phyloP scores from a whole-genome alignment of 192 early-diverging fungal genomes.

The Geranomyces variabilis region DNA sequence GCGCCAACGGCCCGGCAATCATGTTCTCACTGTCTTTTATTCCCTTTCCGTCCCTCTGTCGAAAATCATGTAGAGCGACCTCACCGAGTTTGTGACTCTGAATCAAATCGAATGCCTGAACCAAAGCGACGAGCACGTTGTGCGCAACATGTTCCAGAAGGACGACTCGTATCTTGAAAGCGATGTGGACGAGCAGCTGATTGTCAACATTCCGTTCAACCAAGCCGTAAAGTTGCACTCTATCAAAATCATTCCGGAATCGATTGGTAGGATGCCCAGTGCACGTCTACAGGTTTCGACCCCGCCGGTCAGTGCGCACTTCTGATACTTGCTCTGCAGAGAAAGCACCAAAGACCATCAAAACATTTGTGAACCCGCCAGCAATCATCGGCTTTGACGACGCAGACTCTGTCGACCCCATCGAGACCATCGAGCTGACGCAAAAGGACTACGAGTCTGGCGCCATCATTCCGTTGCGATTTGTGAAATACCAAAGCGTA shows the following conservation, averaged over 20 bases:
- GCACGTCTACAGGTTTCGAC: neutral
- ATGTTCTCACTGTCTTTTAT: too few species aligned
- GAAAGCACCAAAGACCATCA: slow-evolving; percentile 85
- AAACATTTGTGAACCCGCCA: slow-evolving; percentile 80
- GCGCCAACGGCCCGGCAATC: neutral
- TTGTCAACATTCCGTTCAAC: slow-evolving; percentile 85
- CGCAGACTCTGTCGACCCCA: slow-evolving; percentile 71
- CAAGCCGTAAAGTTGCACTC: slow-evolving; percentile 79
- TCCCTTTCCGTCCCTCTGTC: neutral
- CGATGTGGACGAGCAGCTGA: slow-evolving; percentile 95
- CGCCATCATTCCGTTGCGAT: slow-evolving; percentile 76
- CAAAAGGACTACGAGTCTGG: slow-evolving; percentile 65
- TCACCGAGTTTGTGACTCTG: slow-evolving; percentile 44
- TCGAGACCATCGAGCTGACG: slow-evolving; percentile 75
- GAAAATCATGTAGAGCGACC: slow-evolving; percentile 36
- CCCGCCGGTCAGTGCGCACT: neutral
- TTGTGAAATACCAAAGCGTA: slow-evolving; percentile 93
- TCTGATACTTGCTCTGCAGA: slow-evolving; percentile 45
- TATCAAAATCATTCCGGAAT: slow-evolving; percentile 58
- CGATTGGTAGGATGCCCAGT: neutral
- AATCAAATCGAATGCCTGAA: slow-evolving; percentile 76
- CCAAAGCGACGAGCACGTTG: slow-evolving; percentile 74
- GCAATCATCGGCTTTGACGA: slow-evolving; percentile 86
- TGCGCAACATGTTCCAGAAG: slow-evolving; percentile 76
- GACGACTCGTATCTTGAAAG: slow-evolving; percentile 77